A percentile compares a stretch with the other conserved stretches of the same genome.
Conservation (phyloP, 352 stramenopile genomes). For the Phytophthora pinifolia region DNA sequence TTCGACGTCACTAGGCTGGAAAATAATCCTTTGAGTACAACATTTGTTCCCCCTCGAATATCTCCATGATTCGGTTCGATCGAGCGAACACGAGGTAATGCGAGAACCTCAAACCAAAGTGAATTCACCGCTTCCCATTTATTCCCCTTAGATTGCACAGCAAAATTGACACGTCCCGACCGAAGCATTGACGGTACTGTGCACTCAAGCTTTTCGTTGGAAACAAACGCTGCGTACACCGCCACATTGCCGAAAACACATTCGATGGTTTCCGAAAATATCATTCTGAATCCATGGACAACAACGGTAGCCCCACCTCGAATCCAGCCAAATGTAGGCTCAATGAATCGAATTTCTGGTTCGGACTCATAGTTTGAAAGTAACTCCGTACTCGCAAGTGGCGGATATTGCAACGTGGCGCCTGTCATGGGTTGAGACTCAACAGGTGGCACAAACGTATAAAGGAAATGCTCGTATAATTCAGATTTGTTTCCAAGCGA, state of each 20-base stretch:
- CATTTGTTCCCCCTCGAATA: constrained; percentile 30
- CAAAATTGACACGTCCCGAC: constrained; percentile 12
- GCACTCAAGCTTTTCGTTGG: constrained; percentile 28
- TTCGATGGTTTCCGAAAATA: constrained; percentile 18
- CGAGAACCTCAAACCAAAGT: constrained; percentile 31
- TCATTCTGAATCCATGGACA: constrained; percentile 31
- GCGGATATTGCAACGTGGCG: neutral
- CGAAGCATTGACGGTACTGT: constrained; percentile 23
- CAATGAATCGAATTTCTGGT: constrained; percentile 26
- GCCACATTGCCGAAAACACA: constrained; percentile 39
- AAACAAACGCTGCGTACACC: constrained; percentile 30
- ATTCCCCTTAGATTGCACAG: constrained; percentile 13
- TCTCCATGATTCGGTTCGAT: constrained; percentile 27
- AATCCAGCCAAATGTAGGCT: constrained; percentile 37
- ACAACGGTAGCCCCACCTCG: constrained; percentile 31
- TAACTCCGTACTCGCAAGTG: neutral
- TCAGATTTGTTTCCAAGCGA: constrained; percentile 26
- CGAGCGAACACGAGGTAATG: constrained; percentile 9
- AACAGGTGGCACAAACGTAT: constrained; percentile 21
- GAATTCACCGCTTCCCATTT: constrained; percentile 12
- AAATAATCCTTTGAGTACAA: constrained; percentile 38
- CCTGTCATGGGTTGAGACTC: neutral
- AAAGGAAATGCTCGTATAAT: constrained; percentile 20
- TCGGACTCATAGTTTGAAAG: neutral
- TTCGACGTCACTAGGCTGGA: neutral